Evolutionary conservation across 257 asterid species (phyloP).

Genomic region (Solanum habrochaites): DNA sequence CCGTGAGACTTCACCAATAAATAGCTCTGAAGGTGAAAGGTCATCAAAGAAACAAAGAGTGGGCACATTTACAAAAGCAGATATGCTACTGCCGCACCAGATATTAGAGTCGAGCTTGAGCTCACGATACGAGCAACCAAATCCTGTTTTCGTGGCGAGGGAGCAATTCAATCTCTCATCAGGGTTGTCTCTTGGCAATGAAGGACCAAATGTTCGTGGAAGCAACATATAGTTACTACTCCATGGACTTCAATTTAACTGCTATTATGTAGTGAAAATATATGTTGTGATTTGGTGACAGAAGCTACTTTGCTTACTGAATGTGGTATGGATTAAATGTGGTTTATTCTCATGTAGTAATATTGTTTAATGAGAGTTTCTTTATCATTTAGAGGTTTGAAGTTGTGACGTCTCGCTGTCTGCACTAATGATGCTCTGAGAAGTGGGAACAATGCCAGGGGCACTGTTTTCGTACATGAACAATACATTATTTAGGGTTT

Average conservation of each 20-base stretch:
- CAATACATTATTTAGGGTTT: no score
- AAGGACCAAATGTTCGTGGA: conserved; percentile 20
- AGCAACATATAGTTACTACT: conserved; percentile 6
- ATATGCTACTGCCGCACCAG: conserved; percentile 35
- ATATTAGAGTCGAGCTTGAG: conserved; percentile 44
- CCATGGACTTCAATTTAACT: not conserved
- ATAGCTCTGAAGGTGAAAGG: conserved; percentile 36
- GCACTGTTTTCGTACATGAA: no score
- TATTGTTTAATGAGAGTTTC: not conserved
- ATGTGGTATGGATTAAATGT: not conserved
- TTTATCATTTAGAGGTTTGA: not conserved
- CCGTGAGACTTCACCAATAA: conserved; percentile 26
- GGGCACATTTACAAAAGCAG: conserved; percentile 26
- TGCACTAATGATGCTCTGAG: not conserved
- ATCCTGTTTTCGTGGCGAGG: conserved; percentile 31
- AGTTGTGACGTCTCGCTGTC: not conserved
- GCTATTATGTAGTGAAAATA: conserved; percentile 16
- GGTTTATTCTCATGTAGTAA: not conserved
- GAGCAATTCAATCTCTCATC: conserved; percentile 31
- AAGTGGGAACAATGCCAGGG: not conserved
- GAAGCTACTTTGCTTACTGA: not conserved
- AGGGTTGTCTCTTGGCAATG: conserved; percentile 10
- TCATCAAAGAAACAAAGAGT: conserved; percentile 41
- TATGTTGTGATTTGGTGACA: conserved; percentile 6
- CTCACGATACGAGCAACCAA: conserved; percentile 31